phyloP scores from a whole-genome alignment of 1,284 basidiomycete genomes.

The Malassezia equina region DNA sequence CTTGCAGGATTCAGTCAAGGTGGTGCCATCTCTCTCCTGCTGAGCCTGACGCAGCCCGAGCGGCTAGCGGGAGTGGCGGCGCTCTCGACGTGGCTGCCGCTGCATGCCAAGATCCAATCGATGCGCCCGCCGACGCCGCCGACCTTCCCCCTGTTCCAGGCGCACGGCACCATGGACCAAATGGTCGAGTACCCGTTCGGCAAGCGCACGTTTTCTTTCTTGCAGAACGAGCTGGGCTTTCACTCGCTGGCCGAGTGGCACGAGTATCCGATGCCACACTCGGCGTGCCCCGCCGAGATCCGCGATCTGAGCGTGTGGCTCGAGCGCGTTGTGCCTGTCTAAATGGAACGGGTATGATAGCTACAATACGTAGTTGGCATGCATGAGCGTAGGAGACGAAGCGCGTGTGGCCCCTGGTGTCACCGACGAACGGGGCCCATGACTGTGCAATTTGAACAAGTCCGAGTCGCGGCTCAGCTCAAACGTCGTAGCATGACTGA shows the following conservation, averaged over 20 bases:
- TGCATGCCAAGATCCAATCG: constrained; percentile 30
- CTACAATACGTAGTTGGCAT: constrained; percentile 6
- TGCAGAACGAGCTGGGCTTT: constrained; percentile 30
- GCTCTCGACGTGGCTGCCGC: constrained; percentile 42
- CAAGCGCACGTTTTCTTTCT: constrained; percentile 22
- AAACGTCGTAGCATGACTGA: neutral
- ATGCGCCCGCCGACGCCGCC: constrained; percentile 20
- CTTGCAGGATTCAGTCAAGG: constrained; percentile 40
- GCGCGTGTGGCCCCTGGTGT: constrained; percentile 19
- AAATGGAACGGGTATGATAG: neutral
- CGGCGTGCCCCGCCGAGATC: constrained; percentile 40
- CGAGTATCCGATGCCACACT: constrained; percentile 41
- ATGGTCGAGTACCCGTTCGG: constrained; percentile 40
- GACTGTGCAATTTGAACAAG: constrained; percentile 2
- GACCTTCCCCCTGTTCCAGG: constrained; percentile 37
- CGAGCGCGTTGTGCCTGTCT: constrained; percentile 11
- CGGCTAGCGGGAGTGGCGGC: constrained; percentile 36
- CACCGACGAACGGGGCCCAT: constrained; percentile 2
- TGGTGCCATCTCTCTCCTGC: constrained; percentile 38
- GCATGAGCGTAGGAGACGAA: constrained; percentile 14
- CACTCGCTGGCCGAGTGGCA: constrained; percentile 25
- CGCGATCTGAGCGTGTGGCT: constrained; percentile 13
- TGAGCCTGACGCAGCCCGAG: constrained; percentile 27
- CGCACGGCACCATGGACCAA: constrained; percentile 38
- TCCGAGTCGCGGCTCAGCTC: constrained; percentile 11